Evolutionary conservation across 169 alveolate genomes (phyloP).

Genomic region (Eimeria sp.): DNA sequence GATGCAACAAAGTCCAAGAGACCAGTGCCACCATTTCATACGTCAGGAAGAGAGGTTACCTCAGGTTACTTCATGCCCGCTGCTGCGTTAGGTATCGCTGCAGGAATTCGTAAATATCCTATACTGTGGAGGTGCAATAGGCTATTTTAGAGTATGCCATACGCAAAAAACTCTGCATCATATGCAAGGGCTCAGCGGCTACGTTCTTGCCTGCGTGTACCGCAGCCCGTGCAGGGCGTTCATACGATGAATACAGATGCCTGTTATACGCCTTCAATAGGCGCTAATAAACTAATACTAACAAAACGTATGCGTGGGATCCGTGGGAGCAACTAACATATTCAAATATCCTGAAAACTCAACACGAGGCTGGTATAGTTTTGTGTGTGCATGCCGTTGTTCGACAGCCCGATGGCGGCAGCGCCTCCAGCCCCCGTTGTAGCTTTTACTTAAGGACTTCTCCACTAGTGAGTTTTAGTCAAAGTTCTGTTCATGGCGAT

Average conservation of each 20-base stretch:
- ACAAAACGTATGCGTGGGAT: background rate
- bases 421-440: constrained; percentile 10
- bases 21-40: background rate
- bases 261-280: background rate
- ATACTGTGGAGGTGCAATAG: background rate
- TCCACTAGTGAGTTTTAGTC: background rate
- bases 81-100: background rate
- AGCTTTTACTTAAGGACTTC: background rate
- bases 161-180: background rate
- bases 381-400: background rate
- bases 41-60: too few relatives aligned
- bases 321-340: background rate
- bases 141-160: background rate
- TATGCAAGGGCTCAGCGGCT: background rate
- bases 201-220: background rate
- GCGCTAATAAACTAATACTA: background rate
- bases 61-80: too few relatives aligned
- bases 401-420: constrained; percentile 44
- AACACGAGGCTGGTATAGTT: background rate
- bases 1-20: background rate
- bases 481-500: background rate
- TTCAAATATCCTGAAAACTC: background rate
- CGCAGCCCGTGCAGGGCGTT: background rate
- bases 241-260: background rate
- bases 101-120: background rate